These are phyloP conservation scores for Xylariaceae sp. DNA, from an alignment of 2,329 filamentous ascomycete genomes.

Conservation along the genomic window DNA sequence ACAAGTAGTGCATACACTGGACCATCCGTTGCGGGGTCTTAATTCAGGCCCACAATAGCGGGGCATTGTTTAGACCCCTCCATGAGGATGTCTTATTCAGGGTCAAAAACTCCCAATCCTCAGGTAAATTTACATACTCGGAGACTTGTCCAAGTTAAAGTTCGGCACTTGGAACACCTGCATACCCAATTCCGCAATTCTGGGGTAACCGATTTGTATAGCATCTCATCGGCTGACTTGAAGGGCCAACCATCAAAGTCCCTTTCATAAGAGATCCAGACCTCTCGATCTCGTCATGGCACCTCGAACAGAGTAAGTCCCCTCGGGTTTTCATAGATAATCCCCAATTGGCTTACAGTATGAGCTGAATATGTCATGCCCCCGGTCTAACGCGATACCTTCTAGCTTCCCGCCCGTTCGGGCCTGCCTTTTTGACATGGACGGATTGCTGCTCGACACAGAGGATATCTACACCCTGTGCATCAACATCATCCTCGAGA, in stretches of 20 bases:
- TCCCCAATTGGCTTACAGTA: too few relatives aligned
- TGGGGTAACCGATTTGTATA: too few relatives aligned
- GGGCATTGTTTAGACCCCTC: conserved; percentile 1
- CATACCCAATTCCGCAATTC: too few relatives aligned
- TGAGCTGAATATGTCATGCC: conserved; percentile 17
- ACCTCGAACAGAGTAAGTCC: conserved; percentile 38
- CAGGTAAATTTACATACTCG: too few relatives aligned
- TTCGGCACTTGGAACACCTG: too few relatives aligned
- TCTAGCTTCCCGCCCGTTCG: conserved; percentile 70
- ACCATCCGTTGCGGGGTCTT: neutral
- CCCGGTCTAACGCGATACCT: too few relatives aligned
- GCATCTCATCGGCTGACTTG: too few relatives aligned
- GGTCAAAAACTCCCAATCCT: too few relatives aligned
- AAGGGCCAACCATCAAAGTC: neutral
- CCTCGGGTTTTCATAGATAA: neutral
- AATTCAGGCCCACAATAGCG: neutral
- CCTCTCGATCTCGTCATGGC: too few relatives aligned
- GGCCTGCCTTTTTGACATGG: conserved; percentile 98
- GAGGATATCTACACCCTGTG: conserved; percentile 84
- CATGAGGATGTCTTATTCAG: too few relatives aligned
- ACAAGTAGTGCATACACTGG: too few relatives aligned
- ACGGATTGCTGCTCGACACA: conserved; percentile 88
- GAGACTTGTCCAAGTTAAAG: too few relatives aligned
- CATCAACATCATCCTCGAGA: conserved; percentile 74
- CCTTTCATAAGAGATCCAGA: conserved; percentile 3